Evolutionary conservation across 2,329 filamentous ascomycete species (phyloP).

Genomic region (Calonectria naviculata): DNA sequence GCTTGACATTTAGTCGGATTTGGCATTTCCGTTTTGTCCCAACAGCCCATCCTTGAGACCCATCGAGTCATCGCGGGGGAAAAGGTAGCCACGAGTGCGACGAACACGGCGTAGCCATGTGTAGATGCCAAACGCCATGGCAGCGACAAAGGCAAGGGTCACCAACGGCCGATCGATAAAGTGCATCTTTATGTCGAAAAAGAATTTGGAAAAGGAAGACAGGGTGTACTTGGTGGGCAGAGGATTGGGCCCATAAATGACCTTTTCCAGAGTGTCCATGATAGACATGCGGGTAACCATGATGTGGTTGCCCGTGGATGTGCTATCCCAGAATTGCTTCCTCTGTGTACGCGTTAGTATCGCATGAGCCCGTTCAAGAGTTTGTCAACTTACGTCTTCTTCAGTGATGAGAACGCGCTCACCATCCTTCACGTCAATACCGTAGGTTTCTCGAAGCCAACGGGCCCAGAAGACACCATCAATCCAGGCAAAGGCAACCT

Average conservation of each 20-base stretch:
- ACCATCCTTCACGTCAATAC: conserved; percentile 86
- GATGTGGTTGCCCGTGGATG: conserved; percentile 89
- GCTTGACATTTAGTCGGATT: conserved; percentile 44
- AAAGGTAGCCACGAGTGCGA: conserved; percentile 66
- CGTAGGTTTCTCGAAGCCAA: conserved; percentile 96
- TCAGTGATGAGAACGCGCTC: conserved; percentile 97
- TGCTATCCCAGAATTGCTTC: conserved; percentile 94
- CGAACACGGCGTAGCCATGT: conserved; percentile 67
- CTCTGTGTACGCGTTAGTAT: conserved; percentile 68
- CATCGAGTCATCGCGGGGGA: conserved; percentile 69
- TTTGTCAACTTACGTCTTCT: conserved; percentile 80
- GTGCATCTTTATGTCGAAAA: conserved; percentile 71
- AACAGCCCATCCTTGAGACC: conserved; percentile 75
- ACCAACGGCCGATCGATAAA: conserved; percentile 71
- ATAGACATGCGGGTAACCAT: conserved; percentile 90
- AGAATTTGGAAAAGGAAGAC: conserved; percentile 76
- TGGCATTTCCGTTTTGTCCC: conserved; percentile 53
- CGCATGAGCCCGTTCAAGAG: background rate
- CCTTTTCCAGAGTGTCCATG: conserved; percentile 83
- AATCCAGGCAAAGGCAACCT: conserved; percentile 96
- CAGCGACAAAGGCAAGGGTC: conserved; percentile 67
- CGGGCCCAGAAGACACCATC: conserved; percentile 98
- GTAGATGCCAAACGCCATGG: conserved; percentile 62
- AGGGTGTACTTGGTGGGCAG: conserved; percentile 85
- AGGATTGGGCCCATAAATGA: conserved; percentile 74